A percentile compares a stretch with the other conserved stretches of the same genome.
These are phyloP conservation scores for Metschnikowia gruessii DNA, from an alignment of 805 yeast species.

Conservation along the genomic window DNA sequence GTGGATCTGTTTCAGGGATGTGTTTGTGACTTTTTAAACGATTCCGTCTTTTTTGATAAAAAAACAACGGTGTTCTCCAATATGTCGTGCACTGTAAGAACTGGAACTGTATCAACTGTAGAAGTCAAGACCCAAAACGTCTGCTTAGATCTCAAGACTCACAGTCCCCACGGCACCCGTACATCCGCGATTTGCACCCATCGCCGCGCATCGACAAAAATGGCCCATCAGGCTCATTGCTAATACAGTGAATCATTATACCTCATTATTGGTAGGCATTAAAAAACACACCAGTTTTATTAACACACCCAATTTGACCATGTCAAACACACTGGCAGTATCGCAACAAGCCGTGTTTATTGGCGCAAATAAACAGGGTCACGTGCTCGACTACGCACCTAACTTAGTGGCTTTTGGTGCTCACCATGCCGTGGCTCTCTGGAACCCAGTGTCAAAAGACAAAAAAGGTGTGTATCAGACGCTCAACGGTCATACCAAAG, in stretches of 20 bases:
- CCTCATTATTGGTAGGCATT: too few relatives aligned
- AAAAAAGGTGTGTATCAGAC: constrained; percentile 51
- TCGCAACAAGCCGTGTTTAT: constrained; percentile 56
- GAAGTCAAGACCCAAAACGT: too few relatives aligned
- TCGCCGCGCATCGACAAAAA: constrained; percentile 10
- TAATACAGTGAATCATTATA: too few relatives aligned
- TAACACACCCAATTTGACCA: too few relatives aligned
- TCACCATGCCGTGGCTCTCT: constrained; percentile 59
- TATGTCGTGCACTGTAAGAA: too few relatives aligned
- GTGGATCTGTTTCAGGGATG: too few relatives aligned
- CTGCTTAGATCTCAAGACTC: too few relatives aligned
- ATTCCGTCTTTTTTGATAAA: too few relatives aligned
- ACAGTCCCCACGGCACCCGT: constrained; percentile 14
- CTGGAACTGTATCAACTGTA: too few relatives aligned
- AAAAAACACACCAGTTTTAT: too few relatives aligned
- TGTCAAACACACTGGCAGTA: not conserved
- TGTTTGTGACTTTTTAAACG: too few relatives aligned
- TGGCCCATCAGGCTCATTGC: not conserved
- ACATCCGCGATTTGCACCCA: constrained; percentile 19
- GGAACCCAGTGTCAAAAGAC: constrained; percentile 51
- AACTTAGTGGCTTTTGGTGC: constrained; percentile 69
- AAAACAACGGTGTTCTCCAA: too few relatives aligned
- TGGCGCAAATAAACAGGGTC: constrained; percentile 70
- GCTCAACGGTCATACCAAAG: constrained; percentile 57
- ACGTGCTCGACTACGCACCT: constrained; percentile 51